phyloP scores from a whole-genome alignment of 352 stramenopile genomes.

The Globisporangium solare region DNA sequence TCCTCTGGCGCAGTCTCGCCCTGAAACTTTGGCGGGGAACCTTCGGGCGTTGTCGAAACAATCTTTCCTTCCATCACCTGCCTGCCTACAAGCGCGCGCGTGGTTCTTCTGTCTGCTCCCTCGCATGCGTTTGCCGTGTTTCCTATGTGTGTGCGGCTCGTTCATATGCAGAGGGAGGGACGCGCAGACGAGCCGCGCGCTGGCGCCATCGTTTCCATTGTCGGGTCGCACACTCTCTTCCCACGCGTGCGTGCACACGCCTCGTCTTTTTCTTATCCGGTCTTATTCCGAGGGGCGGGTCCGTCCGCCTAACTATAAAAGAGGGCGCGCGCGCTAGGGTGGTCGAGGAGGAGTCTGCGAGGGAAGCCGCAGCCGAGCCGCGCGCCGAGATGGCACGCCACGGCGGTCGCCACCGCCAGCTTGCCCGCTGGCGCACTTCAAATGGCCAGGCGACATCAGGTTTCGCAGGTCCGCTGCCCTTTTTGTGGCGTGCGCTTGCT shows the following conservation, averaged over 20 bases:
- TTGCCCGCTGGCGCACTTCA: slow-evolving; percentile 4
- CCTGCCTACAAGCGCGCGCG: no score
- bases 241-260: not conserved
- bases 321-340: not conserved
- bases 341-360: not conserved
- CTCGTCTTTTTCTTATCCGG: slow-evolving; percentile 3
- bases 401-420: not conserved
- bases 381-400: not conserved
- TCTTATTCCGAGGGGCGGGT: slow-evolving; percentile 12
- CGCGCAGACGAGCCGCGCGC: no score
- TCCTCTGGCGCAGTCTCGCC: no score
- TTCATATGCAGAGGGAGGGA: no score
- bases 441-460: not conserved
- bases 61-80: no score
- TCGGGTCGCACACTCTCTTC: not conserved
- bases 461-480: not conserved
- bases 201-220: not conserved
- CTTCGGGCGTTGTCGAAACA: no score
- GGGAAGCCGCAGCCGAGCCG: slow-evolving; percentile 5
- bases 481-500: not conserved
- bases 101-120: not conserved
- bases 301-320: no score
- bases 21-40: no score
- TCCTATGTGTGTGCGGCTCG: no score
- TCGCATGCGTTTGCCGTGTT: not conserved